Evolutionary conservation across 2,329 filamentous ascomycete species (phyloP).

Genomic region (Akanthomyces dipterigenus): DNA sequence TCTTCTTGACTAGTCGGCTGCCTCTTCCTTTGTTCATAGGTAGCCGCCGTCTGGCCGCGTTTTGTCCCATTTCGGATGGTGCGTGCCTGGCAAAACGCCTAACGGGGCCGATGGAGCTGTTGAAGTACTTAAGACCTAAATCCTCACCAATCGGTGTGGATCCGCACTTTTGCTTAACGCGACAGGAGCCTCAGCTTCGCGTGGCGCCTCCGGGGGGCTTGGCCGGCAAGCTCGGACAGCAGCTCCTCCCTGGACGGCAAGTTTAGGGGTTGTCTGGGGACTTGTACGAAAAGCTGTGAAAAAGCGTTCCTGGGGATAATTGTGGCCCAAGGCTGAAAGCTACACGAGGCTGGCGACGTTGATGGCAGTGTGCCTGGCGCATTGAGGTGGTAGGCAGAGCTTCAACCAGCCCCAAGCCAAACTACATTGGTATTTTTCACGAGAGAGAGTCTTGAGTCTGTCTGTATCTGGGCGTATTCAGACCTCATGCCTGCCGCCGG

Average conservation of each 20-base stretch:
- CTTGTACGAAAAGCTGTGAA: background rate
- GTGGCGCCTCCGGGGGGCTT: background rate
- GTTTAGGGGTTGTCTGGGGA: background rate
- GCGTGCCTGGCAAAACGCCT: background rate
- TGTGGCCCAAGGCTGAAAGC: background rate
- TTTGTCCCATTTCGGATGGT: background rate
- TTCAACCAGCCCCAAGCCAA: background rate
- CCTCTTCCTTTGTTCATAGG: background rate
- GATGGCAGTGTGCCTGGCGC: background rate
- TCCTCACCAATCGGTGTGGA: too few relatives aligned
- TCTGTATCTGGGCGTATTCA: background rate
- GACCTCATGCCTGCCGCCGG: background rate
- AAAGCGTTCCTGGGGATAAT: background rate
- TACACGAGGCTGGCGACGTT: background rate
- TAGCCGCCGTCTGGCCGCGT: background rate
- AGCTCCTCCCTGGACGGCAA: background rate
- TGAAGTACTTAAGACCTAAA: too few relatives aligned
- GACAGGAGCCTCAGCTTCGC: slow-evolving; percentile 1
- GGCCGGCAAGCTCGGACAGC: background rate
- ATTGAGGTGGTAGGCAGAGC: background rate
- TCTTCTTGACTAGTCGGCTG: background rate
- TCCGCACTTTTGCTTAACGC: too few relatives aligned
- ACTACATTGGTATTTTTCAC: background rate
- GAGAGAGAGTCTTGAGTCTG: background rate
- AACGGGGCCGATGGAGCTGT: slow-evolving; percentile 3